Evolutionary conservation across 2,329 filamentous ascomycete species (phyloP).

Genomic region (Penicillium expansum): DNA sequence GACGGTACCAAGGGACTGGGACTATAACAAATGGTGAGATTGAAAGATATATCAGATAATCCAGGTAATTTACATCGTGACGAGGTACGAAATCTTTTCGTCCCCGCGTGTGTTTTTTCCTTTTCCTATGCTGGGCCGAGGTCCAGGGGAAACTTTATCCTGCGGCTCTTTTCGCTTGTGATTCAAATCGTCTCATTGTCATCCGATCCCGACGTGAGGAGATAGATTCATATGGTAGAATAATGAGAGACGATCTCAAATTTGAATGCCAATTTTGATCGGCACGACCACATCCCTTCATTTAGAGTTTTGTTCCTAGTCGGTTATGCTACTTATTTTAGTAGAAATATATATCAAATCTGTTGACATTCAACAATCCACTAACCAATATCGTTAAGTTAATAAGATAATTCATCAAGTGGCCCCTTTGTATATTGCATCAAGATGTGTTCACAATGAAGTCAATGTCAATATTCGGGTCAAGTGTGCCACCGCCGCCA

Average conservation of each 20-base stretch:
- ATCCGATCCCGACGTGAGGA: neutral
- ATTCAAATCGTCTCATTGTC: too few species aligned
- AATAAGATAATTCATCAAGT: neutral
- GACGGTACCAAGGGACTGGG: neutral
- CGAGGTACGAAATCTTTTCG: neutral
- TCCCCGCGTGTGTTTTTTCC: neutral
- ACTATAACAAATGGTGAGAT: neutral
- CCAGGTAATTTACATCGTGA: neutral
- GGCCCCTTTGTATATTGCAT: neutral
- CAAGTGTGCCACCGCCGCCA: slow-evolving; percentile 10
- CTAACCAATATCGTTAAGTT: too few species aligned
- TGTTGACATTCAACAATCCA: neutral
- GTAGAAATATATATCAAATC: neutral
- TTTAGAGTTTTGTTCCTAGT: neutral
- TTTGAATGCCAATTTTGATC: neutral
- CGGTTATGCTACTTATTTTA: too few species aligned
- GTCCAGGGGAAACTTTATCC: neutral
- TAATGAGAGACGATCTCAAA: neutral
- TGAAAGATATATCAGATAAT: neutral
- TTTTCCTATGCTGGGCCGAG: neutral
- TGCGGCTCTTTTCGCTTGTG: too few species aligned
- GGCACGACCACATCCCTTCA: neutral
- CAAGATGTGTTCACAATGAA: slow-evolving; percentile 7
- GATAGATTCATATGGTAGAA: neutral
- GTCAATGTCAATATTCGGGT: neutral